phyloP scores from a whole-genome alignment of 176 grass and related monocot species.

The Pharus latifolius region DNA sequence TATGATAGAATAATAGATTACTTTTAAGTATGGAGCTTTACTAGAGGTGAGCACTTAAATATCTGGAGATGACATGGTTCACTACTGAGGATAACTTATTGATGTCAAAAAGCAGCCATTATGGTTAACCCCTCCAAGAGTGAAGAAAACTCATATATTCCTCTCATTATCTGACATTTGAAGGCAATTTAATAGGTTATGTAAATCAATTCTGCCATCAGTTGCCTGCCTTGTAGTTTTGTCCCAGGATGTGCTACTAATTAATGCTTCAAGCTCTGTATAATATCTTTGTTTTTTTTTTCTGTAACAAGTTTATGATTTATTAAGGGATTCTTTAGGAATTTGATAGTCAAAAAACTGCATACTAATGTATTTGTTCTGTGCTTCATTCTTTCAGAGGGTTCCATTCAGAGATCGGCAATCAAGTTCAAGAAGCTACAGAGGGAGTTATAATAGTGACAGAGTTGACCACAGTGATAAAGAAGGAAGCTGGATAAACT shows the following conservation, averaged over 20 bases:
- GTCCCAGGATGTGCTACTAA: not conserved
- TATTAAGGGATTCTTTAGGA: not conserved
- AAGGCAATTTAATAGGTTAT: not conserved
- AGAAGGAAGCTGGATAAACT: constrained; percentile 42
- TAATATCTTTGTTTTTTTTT: not conserved
- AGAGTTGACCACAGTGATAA: constrained; percentile 20
- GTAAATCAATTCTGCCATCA: not conserved
- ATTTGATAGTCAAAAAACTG: not conserved
- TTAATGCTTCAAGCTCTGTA: not conserved
- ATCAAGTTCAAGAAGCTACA: constrained; percentile 37
- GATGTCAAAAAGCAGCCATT: not conserved
- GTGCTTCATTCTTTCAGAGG: constrained; percentile 18
- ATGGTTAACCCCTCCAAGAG: not conserved
- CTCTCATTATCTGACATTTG: not conserved
- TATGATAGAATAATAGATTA: not conserved
- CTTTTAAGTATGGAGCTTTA: not conserved
- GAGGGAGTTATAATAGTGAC: constrained; percentile 34
- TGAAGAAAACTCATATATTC: not conserved
- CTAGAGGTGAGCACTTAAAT: not conserved
- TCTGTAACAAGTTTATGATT: not conserved
- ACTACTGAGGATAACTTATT: not conserved
- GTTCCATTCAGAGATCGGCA: constrained; percentile 39
- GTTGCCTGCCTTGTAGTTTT: not conserved
- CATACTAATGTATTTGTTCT: not conserved
- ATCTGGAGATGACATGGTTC: not conserved